Percentiles rank a stretch among this genome's conserved stretches.
Conservation (phyloP, 2,329 filamentous ascomycete species). For the Xylaria sp. region DNA sequence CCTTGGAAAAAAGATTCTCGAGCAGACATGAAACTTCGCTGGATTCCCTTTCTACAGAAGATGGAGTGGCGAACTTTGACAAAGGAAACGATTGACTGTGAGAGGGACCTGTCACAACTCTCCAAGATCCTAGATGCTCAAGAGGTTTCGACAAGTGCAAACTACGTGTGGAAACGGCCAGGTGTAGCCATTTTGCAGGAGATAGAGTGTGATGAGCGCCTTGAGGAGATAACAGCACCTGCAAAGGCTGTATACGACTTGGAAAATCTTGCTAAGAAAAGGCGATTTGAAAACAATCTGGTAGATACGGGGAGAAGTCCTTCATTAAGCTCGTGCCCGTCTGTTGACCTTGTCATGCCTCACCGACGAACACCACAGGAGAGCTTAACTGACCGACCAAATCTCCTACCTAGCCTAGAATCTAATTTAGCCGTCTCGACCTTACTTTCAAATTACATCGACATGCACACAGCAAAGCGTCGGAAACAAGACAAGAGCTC, state of each 20-base stretch:
- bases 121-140: conserved; percentile 22
- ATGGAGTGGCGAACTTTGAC: conserved; percentile 34
- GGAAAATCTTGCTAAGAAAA: conserved; percentile 43
- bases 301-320: conserved; percentile 1
- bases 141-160: conserved; percentile 42
- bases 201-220: conserved; percentile 44
- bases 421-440: conserved; percentile 43
- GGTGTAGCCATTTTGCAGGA: conserved; percentile 47
- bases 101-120: conserved; percentile 10
- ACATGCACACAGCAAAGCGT: conserved; percentile 46
- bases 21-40: conserved; percentile 42
- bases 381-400: not conserved
- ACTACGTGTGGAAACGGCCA: conserved; percentile 48
- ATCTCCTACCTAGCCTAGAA: conserved; percentile 41
- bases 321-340: conserved; percentile 22
- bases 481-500: conserved; percentile 44
- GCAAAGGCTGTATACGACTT: conserved; percentile 27
- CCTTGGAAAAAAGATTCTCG: conserved; percentile 35
- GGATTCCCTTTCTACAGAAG: conserved; percentile 45
- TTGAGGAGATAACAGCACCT: conserved; percentile 28
- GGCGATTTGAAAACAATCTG: conserved; percentile 36
- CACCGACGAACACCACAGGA: not conserved
- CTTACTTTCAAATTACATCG: conserved; percentile 47
- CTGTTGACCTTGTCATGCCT: conserved; percentile 33
- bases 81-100: conserved; percentile 42